These are phyloP conservation scores for Salicornia ramosissima DNA, from an alignment of 148 eudicot species.

Conservation along the genomic window DNA sequence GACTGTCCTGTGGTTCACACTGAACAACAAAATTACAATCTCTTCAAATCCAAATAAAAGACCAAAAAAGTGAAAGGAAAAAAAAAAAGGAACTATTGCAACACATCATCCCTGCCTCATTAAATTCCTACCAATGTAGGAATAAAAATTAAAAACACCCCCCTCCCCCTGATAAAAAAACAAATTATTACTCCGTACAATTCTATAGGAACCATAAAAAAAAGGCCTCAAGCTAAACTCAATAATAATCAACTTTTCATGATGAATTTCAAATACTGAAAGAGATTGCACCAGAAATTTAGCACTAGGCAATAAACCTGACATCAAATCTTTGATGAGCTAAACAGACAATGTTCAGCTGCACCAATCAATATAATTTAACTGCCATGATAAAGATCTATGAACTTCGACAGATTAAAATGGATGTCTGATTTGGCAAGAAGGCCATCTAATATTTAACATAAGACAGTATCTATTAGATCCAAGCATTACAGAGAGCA, in stretches of 20 bases:
- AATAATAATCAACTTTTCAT: neutral
- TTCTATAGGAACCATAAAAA: too few relatives aligned
- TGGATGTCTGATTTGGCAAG: neutral
- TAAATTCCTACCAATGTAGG: neutral
- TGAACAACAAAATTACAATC: neutral
- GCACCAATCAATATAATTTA: neutral
- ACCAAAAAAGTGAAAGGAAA: neutral
- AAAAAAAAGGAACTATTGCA: neutral
- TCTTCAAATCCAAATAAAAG: neutral
- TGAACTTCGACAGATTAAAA: neutral
- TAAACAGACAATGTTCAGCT: neutral
- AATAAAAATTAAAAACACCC: too few relatives aligned
- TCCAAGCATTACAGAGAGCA: neutral
- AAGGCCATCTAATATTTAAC: neutral
- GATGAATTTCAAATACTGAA: neutral
- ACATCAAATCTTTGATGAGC: neutral
- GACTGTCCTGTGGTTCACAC: constrained; percentile 18
- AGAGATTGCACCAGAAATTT: neutral
- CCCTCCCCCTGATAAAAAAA: too few relatives aligned
- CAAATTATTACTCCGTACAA: too few relatives aligned
- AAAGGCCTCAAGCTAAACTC: neutral
- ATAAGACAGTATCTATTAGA: neutral
- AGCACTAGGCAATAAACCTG: neutral
- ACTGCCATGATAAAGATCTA: neutral
- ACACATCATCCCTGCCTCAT: neutral